Conservation (phyloP, 164 flowering plant genomes). For the Kalanchoe fedtschenkoi region DNA sequence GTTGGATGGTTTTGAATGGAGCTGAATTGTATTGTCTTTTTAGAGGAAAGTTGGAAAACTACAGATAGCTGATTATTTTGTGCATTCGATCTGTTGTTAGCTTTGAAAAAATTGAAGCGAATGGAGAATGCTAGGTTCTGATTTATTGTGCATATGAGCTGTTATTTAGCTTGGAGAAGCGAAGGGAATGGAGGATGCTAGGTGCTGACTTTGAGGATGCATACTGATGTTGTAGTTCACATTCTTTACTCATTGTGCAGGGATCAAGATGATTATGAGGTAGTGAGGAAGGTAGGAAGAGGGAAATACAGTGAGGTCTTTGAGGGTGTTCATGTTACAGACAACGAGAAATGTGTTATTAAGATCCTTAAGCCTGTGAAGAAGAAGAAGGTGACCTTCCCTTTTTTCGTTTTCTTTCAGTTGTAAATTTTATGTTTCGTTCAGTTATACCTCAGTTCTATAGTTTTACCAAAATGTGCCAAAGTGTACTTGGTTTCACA, state of each 20-base stretch:
- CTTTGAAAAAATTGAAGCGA: not conserved
- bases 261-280: constrained; percentile 95
- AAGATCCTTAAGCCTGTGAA: constrained; percentile 95
- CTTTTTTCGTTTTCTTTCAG: not conserved
- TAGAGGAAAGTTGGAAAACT: too few relatives aligned
- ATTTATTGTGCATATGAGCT: too few relatives aligned
- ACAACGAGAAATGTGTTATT: constrained; percentile 70
- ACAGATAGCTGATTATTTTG: too few relatives aligned
- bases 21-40: too few relatives aligned
- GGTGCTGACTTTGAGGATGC: not conserved
- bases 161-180: not conserved
- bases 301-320: constrained; percentile 97
- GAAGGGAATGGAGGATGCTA: not conserved
- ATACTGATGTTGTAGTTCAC: not conserved
- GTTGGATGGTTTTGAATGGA: too few relatives aligned
- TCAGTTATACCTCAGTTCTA: not conserved
- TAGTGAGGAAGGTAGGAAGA: constrained; percentile 91
- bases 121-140: not conserved
- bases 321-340: constrained; percentile 72
- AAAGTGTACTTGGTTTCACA: too few relatives aligned
- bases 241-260: constrained; percentile 20
- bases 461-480: not conserved
- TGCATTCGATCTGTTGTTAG: too few relatives aligned
- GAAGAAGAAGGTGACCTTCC: constrained; percentile 75
- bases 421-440: not conserved